These are phyloP conservation scores for Wallemia mellicola DNA, from an alignment of 1,284 basidiomycete species.

Conservation along the genomic window DNA sequence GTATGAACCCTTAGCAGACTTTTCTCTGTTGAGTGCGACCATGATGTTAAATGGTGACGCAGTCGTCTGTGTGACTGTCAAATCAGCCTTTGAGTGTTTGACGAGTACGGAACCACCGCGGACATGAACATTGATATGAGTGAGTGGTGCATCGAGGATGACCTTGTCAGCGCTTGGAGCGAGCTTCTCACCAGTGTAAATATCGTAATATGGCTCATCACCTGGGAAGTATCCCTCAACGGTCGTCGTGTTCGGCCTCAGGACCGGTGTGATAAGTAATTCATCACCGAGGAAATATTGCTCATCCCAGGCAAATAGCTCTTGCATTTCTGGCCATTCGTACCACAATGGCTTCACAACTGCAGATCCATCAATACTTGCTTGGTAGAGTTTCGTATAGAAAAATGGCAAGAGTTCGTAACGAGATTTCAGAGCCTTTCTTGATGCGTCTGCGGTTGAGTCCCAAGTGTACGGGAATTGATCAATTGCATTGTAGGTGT, in stretches of 20 bases:
- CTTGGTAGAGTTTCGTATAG: conserved; percentile 43
- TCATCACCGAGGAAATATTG: conserved; percentile 40
- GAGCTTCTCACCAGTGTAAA: conserved; percentile 33
- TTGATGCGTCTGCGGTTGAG: conserved; percentile 34
- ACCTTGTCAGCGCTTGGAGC: conserved; percentile 17
- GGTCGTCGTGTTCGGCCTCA: conserved; percentile 26
- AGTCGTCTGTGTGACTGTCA: conserved; percentile 29
- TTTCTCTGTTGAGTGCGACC: conserved; percentile 22
- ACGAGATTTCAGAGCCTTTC: conserved; percentile 32
- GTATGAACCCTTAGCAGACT: conserved; percentile 24
- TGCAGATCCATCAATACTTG: conserved; percentile 30
- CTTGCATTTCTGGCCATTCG: conserved; percentile 37
- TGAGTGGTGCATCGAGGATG: conserved; percentile 28
- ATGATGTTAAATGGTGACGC: conserved; percentile 26
- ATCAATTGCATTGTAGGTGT: conserved; percentile 8
- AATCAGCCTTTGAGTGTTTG: conserved; percentile 24
- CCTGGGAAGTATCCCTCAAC: conserved; percentile 27
- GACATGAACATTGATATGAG: conserved; percentile 36
- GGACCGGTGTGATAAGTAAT: conserved; percentile 40
- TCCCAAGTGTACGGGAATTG: conserved; percentile 46
- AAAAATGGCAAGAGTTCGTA: conserved; percentile 39
- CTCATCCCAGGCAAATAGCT: conserved; percentile 29
- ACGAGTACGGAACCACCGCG: conserved; percentile 28
- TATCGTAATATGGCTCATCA: conserved; percentile 34
- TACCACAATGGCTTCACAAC: conserved; percentile 41